Conservation (phyloP, 2,329 filamentous ascomycete species). For the Rasamsonia emersonii region DNA sequence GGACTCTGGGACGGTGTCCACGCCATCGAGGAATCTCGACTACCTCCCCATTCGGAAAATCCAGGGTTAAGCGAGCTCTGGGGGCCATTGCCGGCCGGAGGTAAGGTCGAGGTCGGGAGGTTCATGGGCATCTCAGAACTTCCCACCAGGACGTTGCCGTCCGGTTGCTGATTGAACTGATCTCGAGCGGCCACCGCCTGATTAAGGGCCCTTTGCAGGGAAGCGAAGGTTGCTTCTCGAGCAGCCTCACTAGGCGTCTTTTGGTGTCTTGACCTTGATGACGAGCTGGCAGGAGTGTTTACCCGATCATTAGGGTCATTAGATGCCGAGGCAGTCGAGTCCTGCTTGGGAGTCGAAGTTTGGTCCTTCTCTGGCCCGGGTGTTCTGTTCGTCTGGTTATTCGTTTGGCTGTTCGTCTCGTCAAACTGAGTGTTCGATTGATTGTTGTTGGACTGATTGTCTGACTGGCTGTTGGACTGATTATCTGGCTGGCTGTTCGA, state of each 20-base stretch:
- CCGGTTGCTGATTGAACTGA: conserved; percentile 17
- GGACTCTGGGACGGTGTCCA: conserved; percentile 21
- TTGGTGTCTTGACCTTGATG: conserved; percentile 24
- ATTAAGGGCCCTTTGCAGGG: conserved; percentile 36
- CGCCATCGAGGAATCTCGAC: conserved; percentile 17
- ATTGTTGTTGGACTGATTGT: conserved; percentile 5
- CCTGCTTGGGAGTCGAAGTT: conserved; percentile 18
- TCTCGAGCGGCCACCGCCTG: conserved; percentile 32
- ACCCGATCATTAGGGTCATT: conserved; percentile 13
- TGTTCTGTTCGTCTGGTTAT: conserved; percentile 8
- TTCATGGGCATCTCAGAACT: conserved; percentile 19
- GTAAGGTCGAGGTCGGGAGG: conserved; percentile 20
- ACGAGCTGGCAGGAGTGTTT: conserved; percentile 13
- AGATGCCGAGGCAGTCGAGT: conserved; percentile 11
- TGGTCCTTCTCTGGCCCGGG: conserved; percentile 5
- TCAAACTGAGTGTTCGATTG: conserved; percentile 7
- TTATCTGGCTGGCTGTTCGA: too few relatives aligned
- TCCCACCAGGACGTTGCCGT: conserved; percentile 13
- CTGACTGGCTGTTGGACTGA: too few relatives aligned
- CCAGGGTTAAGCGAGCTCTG: conserved; percentile 14
- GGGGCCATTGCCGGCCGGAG: conserved; percentile 10
- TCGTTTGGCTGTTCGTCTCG: conserved; percentile 16
- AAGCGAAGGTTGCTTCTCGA: conserved; percentile 35
- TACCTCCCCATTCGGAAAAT: conserved; percentile 21
- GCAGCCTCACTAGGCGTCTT: conserved; percentile 30